Evolutionary conservation across 139 green algal species (phyloP), one percentile per base, ranked within the genome.

Genomic region (Trebouxia sp.): DNA sequence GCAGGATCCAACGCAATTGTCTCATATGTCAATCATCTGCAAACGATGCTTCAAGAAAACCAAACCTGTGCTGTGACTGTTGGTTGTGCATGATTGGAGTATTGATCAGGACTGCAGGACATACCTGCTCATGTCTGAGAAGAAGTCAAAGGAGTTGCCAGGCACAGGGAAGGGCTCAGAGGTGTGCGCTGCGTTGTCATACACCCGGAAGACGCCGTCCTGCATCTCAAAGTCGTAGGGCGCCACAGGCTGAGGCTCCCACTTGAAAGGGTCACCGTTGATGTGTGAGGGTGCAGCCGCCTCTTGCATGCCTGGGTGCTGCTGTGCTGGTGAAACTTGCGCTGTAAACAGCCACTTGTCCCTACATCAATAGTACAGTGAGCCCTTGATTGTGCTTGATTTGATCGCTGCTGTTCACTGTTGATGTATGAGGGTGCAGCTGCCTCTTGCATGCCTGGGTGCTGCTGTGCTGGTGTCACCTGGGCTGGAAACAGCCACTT

Each of bases 181-280:
- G 0, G 50, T 51, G 75, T 58, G 67, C 20, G 24, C 35, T 42
- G 14, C 43, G 14, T 76, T 78, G 12, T 80, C 69, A 62, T 83
- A 97, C 47, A 99, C 90, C 5, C 86, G 79, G 82, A 98, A 88
- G 39, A 99, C 93, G n/a, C 97, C 97, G 62, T 97, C 89, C 37
- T 94, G 87, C 92, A 99, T 97, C 58, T 83, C 76, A 80, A 92
- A 98, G 10, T 84, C 75, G 62, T 93, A 86, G 37, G 83, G 66
- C 14, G 79, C 85, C 12, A 35, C 11, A 0, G 90, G 86, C 69
- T 90, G 80, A 24, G 89, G 88, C 30, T 51, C 48, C 88, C 92
- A 97, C 32, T 74, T 43, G 65, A 97, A 92, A 45, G 92, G 92
- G 47, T 94, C 78, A 0, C 85, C 79, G 41, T 80, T 58, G 43